phyloP scores from a whole-genome alignment of 2,329 filamentous ascomycete genomes.

The Pezicula radicicola region DNA sequence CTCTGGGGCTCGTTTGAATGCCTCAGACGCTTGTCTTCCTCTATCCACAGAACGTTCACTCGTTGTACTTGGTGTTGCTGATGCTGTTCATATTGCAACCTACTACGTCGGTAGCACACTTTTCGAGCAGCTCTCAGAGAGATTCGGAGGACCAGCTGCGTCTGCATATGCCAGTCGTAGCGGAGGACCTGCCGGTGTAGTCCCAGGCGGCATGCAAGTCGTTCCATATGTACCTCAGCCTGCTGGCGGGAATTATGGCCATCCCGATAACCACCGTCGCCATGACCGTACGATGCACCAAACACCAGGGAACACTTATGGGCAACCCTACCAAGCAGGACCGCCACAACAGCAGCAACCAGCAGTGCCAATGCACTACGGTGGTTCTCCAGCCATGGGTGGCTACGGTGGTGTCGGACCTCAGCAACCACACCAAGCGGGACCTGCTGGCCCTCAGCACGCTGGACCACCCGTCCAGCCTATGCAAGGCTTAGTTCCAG shows the following conservation, averaged over 20 bases:
- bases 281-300: conserved; percentile 72
- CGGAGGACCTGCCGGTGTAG: conserved; percentile 86
- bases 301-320: conserved; percentile 72
- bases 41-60: conserved; percentile 96
- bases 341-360: conserved; percentile 54
- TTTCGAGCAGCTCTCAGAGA: conserved; percentile 93
- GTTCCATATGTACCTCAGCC: conserved; percentile 97
- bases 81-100: conserved; percentile 97
- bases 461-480: conserved; percentile 73
- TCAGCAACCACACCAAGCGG: conserved; percentile 69
- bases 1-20: conserved; percentile 92
- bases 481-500: conserved; percentile 71
- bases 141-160: conserved; percentile 91
- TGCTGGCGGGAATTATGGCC: conserved; percentile 87
- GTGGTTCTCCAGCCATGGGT: conserved; percentile 52
- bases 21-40: conserved; percentile 90
- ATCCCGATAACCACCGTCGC: conserved; percentile 80
- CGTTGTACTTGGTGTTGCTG: conserved; percentile 94
- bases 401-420: conserved; percentile 79
- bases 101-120: conserved; percentile 99
- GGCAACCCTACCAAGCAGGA: conserved; percentile 52
- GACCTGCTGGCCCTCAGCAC: conserved; percentile 58
- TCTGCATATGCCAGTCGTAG: conserved; percentile 97
- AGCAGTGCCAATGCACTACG: conserved; percentile 73
- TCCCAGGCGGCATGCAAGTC: conserved; percentile 97